Evolutionary conservation across 2,329 filamentous ascomycete genomes (phyloP).

Genomic region (Cercospora beticola): DNA sequence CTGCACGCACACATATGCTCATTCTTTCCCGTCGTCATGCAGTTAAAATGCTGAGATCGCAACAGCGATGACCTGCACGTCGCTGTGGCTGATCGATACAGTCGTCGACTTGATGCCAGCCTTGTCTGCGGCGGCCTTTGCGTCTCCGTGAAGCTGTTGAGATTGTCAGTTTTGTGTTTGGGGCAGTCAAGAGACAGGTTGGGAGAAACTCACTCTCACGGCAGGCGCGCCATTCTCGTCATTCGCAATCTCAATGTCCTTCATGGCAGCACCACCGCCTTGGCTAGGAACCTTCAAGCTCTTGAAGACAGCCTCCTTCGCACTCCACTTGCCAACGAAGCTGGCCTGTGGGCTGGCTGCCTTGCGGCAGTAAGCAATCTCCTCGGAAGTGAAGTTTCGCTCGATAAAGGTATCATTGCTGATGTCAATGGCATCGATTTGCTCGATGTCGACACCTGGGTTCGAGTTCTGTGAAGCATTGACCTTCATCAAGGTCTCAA

Average conservation of each 20-base stretch:
- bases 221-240: constrained; percentile 78
- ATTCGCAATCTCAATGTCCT: constrained; percentile 88
- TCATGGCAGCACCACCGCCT: constrained; percentile 84
- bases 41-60: constrained; percentile 51
- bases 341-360: constrained; percentile 80
- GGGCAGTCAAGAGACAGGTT: not conserved
- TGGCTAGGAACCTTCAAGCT: constrained; percentile 82
- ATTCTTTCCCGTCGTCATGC: not conserved
- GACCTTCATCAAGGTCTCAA: constrained; percentile 71
- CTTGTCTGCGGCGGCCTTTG: constrained; percentile 76
- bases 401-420: constrained; percentile 91
- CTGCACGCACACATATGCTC: not conserved
- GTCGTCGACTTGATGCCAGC: constrained; percentile 85
- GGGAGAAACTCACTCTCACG: constrained; percentile 69
- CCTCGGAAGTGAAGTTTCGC: constrained; percentile 85
- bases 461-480: constrained; percentile 62
- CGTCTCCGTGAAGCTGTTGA: constrained; percentile 77
- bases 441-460: constrained; percentile 92
- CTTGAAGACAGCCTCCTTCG: constrained; percentile 99
- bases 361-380: constrained; percentile 83
- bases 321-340: constrained; percentile 93
- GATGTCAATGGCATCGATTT: constrained; percentile 82
- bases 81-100: constrained; percentile 94
- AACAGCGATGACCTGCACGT: constrained; percentile 90
- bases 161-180: constrained; percentile 22